Evolutionary conservation across 2,329 filamentous ascomycete species (phyloP).

Genomic region (Fonsecaea nubica): DNA sequence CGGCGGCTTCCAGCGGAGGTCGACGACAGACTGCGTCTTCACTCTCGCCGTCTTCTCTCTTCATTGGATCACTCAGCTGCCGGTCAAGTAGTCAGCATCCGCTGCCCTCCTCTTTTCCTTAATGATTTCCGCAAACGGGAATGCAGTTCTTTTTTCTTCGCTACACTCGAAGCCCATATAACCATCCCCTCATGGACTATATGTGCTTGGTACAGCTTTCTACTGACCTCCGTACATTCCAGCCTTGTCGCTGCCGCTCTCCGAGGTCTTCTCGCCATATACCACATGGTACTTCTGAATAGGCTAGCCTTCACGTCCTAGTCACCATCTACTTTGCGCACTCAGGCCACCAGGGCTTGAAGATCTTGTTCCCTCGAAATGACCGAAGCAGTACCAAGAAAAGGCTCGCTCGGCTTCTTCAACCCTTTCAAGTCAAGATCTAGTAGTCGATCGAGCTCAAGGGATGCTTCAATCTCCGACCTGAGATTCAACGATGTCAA

Average conservation of each 20-base stretch:
- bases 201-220: neutral
- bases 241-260: neutral
- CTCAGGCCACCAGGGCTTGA: neutral
- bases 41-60: neutral
- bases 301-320: neutral
- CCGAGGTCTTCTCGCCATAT: neutral
- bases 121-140: neutral
- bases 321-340: neutral
- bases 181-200: neutral
- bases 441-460: slow-evolving; percentile 25
- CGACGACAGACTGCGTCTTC: slow-evolving; percentile 4
- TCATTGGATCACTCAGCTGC: slow-evolving; percentile 12
- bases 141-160: neutral
- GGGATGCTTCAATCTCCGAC: slow-evolving; percentile 26
- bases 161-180: slow-evolving; percentile 3
- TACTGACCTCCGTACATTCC: neutral
- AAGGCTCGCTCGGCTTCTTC: slow-evolving; percentile 32
- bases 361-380: slow-evolving; percentile 13
- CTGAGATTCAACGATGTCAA: slow-evolving; percentile 23
- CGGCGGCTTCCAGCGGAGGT: slow-evolving; percentile 14
- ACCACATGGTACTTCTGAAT: neutral
- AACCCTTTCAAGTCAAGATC: slow-evolving; percentile 33
- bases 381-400: slow-evolving; percentile 25
- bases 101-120: slow-evolving; percentile 8
- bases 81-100: slow-evolving; percentile 24